These are phyloP conservation scores for Wallacemonas rigidus DNA, from an alignment of 208 protist genomes.

Conservation along the genomic window DNA sequence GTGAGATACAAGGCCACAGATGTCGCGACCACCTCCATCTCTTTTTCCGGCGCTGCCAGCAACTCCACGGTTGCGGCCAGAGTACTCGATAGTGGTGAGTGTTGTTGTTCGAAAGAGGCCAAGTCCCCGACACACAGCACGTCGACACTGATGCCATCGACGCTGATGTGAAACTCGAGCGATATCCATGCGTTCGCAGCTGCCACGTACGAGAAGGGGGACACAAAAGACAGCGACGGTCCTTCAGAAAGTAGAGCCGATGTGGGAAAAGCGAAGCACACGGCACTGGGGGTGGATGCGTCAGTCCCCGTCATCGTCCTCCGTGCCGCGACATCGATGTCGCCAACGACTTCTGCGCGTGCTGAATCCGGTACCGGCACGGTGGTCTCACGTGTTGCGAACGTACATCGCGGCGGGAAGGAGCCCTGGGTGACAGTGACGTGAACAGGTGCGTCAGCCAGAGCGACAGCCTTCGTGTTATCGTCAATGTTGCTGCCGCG, in stretches of 20 bases:
- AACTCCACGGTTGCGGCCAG: not conserved
- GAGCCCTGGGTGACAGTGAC: not conserved
- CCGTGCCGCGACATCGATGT: too few relatives aligned
- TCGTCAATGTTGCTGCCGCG: not conserved
- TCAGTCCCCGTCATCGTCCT: not conserved
- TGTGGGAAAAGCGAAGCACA: constrained; percentile 9
- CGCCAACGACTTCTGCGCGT: too few relatives aligned
- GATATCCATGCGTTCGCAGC: constrained; percentile 29
- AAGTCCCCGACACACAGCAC: constrained; percentile 24
- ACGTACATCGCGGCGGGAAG: not conserved
- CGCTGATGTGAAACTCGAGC: constrained; percentile 29
- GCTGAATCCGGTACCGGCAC: too few relatives aligned
- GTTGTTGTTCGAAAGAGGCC: not conserved
- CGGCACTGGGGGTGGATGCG: not conserved
- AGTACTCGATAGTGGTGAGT: not conserved
- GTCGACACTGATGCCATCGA: constrained; percentile 31
- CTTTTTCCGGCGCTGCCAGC: not conserved
- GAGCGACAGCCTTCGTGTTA: not conserved
- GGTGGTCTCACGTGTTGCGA: not conserved
- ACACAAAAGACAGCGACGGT: constrained; percentile 8
- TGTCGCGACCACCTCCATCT: not conserved
- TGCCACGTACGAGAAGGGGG: constrained; percentile 33
- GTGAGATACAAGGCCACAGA: not conserved
- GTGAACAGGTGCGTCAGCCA: not conserved
- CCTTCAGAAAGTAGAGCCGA: constrained; percentile 7